These are phyloP conservation scores for Madurella fahalii DNA, from an alignment of 2,329 filamentous ascomycete species.

Conservation along the genomic window DNA sequence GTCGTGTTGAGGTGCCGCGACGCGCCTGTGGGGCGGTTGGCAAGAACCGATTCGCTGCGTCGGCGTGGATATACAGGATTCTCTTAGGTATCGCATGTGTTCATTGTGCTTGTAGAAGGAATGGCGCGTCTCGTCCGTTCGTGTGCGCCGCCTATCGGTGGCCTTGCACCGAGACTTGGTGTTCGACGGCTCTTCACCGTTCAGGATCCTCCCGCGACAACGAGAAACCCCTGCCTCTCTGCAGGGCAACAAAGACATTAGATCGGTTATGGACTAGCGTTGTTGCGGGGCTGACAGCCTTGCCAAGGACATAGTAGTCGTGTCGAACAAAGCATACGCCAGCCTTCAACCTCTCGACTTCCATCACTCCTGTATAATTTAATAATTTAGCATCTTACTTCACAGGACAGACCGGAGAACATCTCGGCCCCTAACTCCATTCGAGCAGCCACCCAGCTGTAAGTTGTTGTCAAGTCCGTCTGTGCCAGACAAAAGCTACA, in stretches of 20 bases:
- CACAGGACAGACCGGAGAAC: no score
- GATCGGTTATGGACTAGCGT: neutral
- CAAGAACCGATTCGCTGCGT: neutral
- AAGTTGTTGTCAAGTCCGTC: neutral
- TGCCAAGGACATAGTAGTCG: no score
- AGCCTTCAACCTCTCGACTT: no score
- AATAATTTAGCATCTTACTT: no score
- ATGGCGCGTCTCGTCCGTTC: neutral
- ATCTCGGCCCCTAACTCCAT: no score
- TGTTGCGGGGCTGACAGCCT: neutral
- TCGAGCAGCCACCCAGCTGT: no score
- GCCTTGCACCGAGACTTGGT: constrained; percentile 8
- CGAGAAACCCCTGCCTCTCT: constrained; percentile 6
- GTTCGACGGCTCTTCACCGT: constrained; percentile 6
- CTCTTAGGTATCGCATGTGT: neutral
- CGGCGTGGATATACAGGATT: neutral
- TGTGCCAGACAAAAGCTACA: neutral
- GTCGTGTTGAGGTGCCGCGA: neutral
- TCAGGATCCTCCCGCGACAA: constrained; percentile 9
- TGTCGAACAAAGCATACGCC: no score
- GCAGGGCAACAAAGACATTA: constrained; percentile 6
- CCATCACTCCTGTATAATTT: no score
- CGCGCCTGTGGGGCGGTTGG: neutral
- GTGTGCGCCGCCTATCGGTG: constrained; percentile 1
- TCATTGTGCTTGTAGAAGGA: constrained; percentile 1